Base-by-base conservation (phyloP, 345 rosid species). In the Rhodomyrtus tomentosa region DNA sequence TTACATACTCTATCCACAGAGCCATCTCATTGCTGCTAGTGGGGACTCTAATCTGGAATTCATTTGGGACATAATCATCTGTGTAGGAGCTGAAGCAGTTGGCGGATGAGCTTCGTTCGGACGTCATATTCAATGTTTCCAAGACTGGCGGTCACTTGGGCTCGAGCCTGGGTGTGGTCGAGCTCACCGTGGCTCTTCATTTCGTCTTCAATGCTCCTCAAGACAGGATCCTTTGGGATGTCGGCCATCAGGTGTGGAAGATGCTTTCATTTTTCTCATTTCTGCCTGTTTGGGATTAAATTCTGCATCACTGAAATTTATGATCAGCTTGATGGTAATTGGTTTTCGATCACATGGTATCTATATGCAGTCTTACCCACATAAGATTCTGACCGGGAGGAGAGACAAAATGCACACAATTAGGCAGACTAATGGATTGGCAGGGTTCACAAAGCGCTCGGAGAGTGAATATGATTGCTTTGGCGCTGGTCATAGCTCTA, bases 171-270 rank as follows among this genome's bases (percentile, higher is more conserved):
- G 99, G 99, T 86, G 98, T 97, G 76, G 98, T 97, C 82, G 99
- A 97, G 92, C 98, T 97, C 52, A 97, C 98, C 36, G 98, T 97
- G 84, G 98, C 98, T 86, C 98, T 97, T 91, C 99, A 97, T 88
- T 94, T 91, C 90, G 96, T 97, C 87, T 97, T 97, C 82, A 94
- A 94, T 85, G 84, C 95, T 83, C 99, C 99, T 84, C 93, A 93
- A 82, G 99, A 97, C 84, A 95, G 85, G 92, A 92, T 97, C 22
- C 89, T 97, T 11, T 97, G 98, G 99, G 99, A 97, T 89, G 99
- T 97, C 84, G 99, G 99, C 85, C 99, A 97, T 89, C 99, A 97
- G 98, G 98, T 93, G 52, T 52, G 24, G 0, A 68, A 68, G 76
- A 68, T 68, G 76, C 76, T 32, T 9, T 68, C 76, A 32, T 68